Evolutionary conservation across 176 grass and related monocot species (phyloP).

Genomic region (Oryza glumipatula): DNA sequence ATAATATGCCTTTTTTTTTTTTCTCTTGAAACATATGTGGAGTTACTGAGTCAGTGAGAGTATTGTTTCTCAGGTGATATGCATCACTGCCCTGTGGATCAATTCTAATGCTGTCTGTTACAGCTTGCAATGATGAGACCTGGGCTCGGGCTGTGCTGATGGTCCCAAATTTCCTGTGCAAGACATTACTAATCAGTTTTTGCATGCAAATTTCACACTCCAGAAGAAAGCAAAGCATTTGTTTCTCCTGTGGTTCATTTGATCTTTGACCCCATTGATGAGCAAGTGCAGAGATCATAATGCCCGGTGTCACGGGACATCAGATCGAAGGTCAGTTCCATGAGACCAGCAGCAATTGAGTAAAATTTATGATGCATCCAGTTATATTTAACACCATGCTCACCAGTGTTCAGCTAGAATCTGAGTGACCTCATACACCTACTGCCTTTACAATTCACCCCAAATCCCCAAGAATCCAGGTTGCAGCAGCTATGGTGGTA

Average conservation of each 20-base stretch:
- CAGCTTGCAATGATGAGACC: neutral
- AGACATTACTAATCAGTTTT: neutral
- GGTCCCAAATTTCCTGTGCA: conserved; percentile 22
- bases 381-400: conserved; percentile 1
- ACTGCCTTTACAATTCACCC: neutral
- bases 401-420: conserved; percentile 16
- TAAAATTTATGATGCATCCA: conserved; percentile 15
- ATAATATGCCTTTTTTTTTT: conserved; percentile 12
- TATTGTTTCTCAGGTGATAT: conserved; percentile 14
- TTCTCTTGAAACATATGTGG: conserved; percentile 6
- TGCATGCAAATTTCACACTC: neutral
- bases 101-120: conserved; percentile 1
- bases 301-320: conserved; percentile 22
- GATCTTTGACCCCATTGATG: conserved; percentile 33
- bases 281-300: conserved; percentile 35
- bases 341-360: neutral
- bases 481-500: neutral
- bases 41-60: neutral
- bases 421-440: neutral
- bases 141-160: neutral
- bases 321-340: conserved; percentile 20
- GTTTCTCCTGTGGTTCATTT: conserved; percentile 6
- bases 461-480: neutral
- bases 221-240: neutral
- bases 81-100: neutral